Base-by-base conservation (phyloP, 805 yeast species). In the Candida palmyrensis region DNA sequence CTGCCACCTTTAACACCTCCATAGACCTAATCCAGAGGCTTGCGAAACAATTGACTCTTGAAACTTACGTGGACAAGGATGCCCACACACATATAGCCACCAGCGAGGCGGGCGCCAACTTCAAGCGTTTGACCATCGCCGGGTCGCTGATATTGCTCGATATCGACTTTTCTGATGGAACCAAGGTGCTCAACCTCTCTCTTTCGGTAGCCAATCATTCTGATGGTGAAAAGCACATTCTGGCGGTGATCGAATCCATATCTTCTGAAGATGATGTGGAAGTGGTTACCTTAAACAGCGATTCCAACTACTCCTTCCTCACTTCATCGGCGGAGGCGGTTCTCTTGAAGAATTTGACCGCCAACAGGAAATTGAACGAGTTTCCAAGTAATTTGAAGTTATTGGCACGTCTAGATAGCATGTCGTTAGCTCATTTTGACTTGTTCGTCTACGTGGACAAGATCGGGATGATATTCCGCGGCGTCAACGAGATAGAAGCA, bases 1-100 rank as follows among this genome's bases (percentile, higher is more conserved):
- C 69, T 1, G 36, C 42, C 15, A 44, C 48, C 14, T 65, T 57
- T 44, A 45, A 41, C 7, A 39, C 59, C 5, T 56, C 67, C 11
- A 49, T 66, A 16, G 70, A 64, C 21, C 41, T 62, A 27, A 48
- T 66, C 17, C 68, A 62, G 39, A 55, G 55, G 27, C 48, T 66
- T 22, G 66, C 71, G 12, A 66, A 62, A 34, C 62, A 56, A 35
- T 49, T 66, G 40, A 55, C 52, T 29, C 47, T 66, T 7, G 72
- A 66, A 36, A 66, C 72, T 1, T 66, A 62, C 35, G 51, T 62
- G 30, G 72, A 66, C 38, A 53, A 57, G 20, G 58, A 60, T 29
- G 57, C 58, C 5, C 49, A 54, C 32, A 38, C 60, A 6, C 51
- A 48, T 32, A 41, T 40, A n/a, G 36, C 42, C 14, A 25, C 30